Conservation (phyloP, 495 filamentous ascomycete genomes). For the Evansstolkia leycettana region DNA sequence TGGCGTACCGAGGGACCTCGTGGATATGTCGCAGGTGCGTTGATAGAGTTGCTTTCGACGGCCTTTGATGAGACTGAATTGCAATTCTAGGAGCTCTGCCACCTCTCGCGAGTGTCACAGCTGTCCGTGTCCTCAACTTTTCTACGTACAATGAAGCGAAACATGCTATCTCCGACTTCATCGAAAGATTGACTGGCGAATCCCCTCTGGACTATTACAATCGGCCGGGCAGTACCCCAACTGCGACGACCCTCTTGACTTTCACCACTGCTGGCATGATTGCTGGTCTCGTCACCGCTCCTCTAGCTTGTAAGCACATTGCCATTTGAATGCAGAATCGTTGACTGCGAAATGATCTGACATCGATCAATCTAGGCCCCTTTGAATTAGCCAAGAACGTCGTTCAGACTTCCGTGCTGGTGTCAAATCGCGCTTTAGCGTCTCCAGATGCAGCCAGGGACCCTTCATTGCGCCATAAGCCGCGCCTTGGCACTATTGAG, state of each 20-base stretch:
- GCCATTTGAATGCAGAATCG: too few relatives aligned
- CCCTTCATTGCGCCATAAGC: constrained; percentile 51
- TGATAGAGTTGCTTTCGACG: too few relatives aligned
- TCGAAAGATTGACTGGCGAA: constrained; percentile 43
- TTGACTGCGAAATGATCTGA: too few relatives aligned
- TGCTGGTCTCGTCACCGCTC: constrained; percentile 67
- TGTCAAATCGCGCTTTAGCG: constrained; percentile 53
- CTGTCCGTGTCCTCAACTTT: constrained; percentile 86
- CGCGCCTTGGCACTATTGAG: constrained; percentile 68
- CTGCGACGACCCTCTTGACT: constrained; percentile 52
- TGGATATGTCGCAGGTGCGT: constrained; percentile 34
- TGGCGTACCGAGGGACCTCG: constrained; percentile 36
- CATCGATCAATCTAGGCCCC: constrained; percentile 51
- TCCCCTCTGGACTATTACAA: constrained; percentile 64
- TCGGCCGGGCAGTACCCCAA: constrained; percentile 55
- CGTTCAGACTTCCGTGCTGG: constrained; percentile 78
- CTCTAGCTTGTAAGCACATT: constrained; percentile 76
- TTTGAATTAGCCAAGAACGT: constrained; percentile 92
- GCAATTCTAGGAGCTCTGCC: constrained; percentile 53
- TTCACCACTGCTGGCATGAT: constrained; percentile 69
- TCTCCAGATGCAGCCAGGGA: constrained; percentile 43
- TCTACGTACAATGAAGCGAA: constrained; percentile 83
- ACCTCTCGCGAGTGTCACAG: constrained; percentile 75
- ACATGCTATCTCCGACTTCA: constrained; percentile 47
- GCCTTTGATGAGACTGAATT: constrained; percentile 1